Base-by-base conservation (phyloP, 2,329 filamentous ascomycete genomes). In the Tetracladium maxilliforme region DNA sequence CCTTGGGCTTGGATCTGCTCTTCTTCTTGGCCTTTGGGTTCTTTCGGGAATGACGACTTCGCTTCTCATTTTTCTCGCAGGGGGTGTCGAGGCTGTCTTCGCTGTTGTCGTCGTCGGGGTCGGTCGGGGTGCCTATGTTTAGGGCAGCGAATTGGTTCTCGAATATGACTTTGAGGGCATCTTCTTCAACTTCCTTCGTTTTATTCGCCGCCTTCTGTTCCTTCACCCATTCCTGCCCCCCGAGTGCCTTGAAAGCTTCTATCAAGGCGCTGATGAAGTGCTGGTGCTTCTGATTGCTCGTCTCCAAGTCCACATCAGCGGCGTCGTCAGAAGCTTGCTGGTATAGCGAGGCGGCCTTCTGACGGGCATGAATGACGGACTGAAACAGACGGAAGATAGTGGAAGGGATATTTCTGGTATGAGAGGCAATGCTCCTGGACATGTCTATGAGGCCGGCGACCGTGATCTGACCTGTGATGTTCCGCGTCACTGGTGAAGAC, bases 221-320 rank as follows among this genome's bases (percentile, higher is more conserved):
- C 22, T 31, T 16, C 7, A 33, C 26, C 40, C 40, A 47, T 6
- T 21, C 20, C 2, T 42, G 32, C 3, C 51, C 48, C 4, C 53
- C 50, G 2, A 58, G 33, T 9, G 38, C 35, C 1, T 43, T 16
- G 18, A 56, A 57, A 1, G 47, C 46, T 4, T 49, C 32, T 4
- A 32, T 40, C 3, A 62, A 43, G 3, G 41, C 43, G 21, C 58
- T 44, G 25, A 61, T 59, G 32, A 58, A 61, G 19, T 45, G 33
- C 22, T 52, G 51, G 33, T 62, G 54, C 1, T 43, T 42, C 3
- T 28, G 31, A 30, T 58, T 59, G 28, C 46, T 54, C 23, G 36
- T 40, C 24, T 52, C 36, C 6, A 53, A 37, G 6, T 52, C 46
- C 10, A 18, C 15, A 35, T 37, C 19, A 32, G 34, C 11, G 26